Evolutionary conservation across 2,329 filamentous ascomycete species (phyloP).

Genomic region (Orbilia oligospora): DNA sequence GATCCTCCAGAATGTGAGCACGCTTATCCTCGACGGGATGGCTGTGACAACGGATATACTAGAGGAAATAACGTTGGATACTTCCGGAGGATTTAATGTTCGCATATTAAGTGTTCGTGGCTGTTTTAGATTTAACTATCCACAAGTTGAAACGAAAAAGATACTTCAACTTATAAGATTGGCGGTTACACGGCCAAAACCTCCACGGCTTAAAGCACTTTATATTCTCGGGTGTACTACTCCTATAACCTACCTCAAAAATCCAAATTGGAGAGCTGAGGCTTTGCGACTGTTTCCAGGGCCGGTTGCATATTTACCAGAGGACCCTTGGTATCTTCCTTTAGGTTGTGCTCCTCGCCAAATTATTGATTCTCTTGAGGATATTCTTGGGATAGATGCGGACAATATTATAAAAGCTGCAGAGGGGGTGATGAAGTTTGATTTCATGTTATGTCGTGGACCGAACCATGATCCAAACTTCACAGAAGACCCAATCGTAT

Average conservation of each 20-base stretch:
- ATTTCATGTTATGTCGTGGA: constrained; percentile 36
- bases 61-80: constrained; percentile 41
- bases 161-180: constrained; percentile 6
- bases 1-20: constrained; percentile 36
- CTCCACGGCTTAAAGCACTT: constrained; percentile 33
- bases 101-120: constrained; percentile 28
- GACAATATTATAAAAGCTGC: constrained; percentile 10
- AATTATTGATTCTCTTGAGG: not conserved
- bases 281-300: not conserved
- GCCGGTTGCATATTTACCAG: not conserved
- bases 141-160: not conserved
- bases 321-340: constrained; percentile 46
- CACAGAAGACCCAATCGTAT: not conserved
- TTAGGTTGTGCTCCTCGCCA: not conserved
- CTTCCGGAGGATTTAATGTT: constrained; percentile 29
- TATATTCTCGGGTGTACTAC: constrained; percentile 32
- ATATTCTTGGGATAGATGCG: not conserved
- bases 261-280: not conserved
- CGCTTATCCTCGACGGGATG: constrained; percentile 40
- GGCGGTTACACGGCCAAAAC: not conserved
- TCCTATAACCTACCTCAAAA: not conserved
- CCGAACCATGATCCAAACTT: constrained; percentile 9
- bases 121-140: constrained; percentile 7
- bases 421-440: constrained; percentile 33
- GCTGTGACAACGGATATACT: constrained; percentile 23